Conservation (phyloP, 2,329 filamentous ascomycete species). For the Incumbomyces lentus region DNA sequence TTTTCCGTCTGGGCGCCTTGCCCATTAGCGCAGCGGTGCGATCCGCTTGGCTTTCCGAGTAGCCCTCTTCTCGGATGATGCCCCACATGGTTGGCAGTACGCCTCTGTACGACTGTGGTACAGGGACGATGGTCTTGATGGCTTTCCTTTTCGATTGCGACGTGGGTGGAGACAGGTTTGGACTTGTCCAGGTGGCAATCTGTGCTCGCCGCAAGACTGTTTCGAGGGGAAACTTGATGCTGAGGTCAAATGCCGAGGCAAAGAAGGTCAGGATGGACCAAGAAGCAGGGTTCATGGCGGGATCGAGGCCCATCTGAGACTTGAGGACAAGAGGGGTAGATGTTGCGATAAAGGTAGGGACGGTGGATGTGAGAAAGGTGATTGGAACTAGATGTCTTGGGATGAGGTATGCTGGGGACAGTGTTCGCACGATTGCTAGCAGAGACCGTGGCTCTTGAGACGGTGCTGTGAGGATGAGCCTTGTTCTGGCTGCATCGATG, state of each 20-base stretch:
- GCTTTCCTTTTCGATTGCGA: slow-evolving; percentile 31
- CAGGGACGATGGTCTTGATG: slow-evolving; percentile 63
- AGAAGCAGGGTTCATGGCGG: slow-evolving; percentile 64
- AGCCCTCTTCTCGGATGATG: slow-evolving; percentile 74
- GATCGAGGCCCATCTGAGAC: slow-evolving; percentile 74
- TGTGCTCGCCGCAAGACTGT: slow-evolving; percentile 85
- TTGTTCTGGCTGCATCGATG: slow-evolving; percentile 79
- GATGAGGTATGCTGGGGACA: slow-evolving; percentile 60
- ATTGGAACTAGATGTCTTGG: slow-evolving; percentile 62
- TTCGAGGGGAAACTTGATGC: slow-evolving; percentile 80
- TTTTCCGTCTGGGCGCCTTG: slow-evolving; percentile 33
- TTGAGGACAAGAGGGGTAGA: slow-evolving; percentile 78
- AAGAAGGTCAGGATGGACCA: slow-evolving; percentile 78
- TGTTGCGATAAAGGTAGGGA: slow-evolving; percentile 73
- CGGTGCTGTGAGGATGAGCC: slow-evolving; percentile 74
- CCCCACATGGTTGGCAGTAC: slow-evolving; percentile 83
- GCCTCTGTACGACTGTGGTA: slow-evolving; percentile 68
- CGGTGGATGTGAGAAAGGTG: slow-evolving; percentile 74
- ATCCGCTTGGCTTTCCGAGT: slow-evolving; percentile 36
- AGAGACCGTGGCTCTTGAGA: slow-evolving; percentile 65
- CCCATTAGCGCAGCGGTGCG: slow-evolving; percentile 26
- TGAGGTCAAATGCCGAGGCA: slow-evolving; percentile 67
- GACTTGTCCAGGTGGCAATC: slow-evolving; percentile 56
- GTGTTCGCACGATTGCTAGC: slow-evolving; percentile 61
- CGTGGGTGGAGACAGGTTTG: slow-evolving; percentile 30